Evolutionary conservation across 768 basidiomycete genomes (phyloP), one percentile per base, ranked within the genome.

Genomic region (Cyathus striatus): DNA sequence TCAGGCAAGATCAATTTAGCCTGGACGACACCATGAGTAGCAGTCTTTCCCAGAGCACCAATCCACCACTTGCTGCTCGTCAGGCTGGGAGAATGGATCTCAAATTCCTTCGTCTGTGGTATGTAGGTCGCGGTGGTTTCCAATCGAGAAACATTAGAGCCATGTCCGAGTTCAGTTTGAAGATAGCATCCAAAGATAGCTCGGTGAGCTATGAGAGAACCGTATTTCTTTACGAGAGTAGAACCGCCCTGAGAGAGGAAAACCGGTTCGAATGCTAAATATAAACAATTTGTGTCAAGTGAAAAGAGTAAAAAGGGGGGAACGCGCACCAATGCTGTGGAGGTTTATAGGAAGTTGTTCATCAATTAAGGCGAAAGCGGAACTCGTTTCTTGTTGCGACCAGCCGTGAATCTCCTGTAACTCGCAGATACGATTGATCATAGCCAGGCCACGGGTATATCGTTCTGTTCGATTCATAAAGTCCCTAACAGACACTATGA

Each of bases 21-120:
- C 57, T 88, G 86, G 0, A 89, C 76, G 12, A 86, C 73, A 4
- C 84, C 84, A 55, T 88, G 85, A 0, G 85, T 87, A 0, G 86
- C 77, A 0, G 80, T 82, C 62, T 79, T 81, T 0, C 79, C 86
- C 12, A 86, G 63, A 4, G 70, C 81, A 6, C 87, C 86, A 42
- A 86, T 76, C 88, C 87, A 90, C 86, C 86, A 90, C 56, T 90
- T 90, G 48, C 69, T 77, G 47, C 83, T 84, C 1, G 85, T 85
- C 18, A 87, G 51, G 0, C 81, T 81, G 0, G 88, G 87, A 1
- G 85, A 84, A 53, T 90, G 72, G 26, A 90, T 78, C 32, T 86
- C 83, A 49, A 90, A 89, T 55, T 86, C 80, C 41, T 72, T 59
- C 0, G 76, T 74, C 23, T 76, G 73, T 0, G 78, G 79, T n/a